Percentiles rank a stretch among this genome's conserved stretches.
phyloP scores from a whole-genome alignment of 441 rosid genomes.

The Pelargonium myrrhifolium region DNA sequence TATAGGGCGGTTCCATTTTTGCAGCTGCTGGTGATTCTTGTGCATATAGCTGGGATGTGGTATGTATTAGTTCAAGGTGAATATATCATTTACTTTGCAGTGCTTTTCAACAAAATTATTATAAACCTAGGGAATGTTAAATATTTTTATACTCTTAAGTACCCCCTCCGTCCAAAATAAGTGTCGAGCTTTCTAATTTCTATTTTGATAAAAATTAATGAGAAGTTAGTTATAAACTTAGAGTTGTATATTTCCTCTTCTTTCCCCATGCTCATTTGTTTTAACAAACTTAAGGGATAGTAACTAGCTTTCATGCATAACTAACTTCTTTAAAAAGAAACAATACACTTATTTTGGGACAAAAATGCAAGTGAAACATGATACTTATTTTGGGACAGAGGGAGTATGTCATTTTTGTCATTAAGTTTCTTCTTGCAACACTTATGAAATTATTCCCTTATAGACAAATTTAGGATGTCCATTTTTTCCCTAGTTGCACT shows the following conservation, averaged over 20 bases:
- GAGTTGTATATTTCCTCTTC: too few relatives aligned
- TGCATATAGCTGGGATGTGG: conserved; percentile 97
- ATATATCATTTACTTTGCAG: conserved; percentile 6
- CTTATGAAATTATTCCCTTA: conserved; percentile 6
- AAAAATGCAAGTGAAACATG: not conserved
- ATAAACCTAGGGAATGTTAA: not conserved
- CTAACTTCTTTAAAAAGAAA: not conserved
- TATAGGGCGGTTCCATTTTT: conserved; percentile 63
- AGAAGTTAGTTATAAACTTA: too few relatives aligned
- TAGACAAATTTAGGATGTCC: conserved; percentile 5
- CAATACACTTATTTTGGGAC: not conserved
- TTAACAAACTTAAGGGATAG: too few relatives aligned
- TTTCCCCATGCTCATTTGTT: too few relatives aligned
- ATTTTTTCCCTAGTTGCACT: conserved; percentile 14
- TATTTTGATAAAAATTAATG: too few relatives aligned
- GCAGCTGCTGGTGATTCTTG: conserved; percentile 88
- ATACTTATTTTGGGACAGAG: not conserved
- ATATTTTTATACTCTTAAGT: not conserved
- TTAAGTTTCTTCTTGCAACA: conserved; percentile 11
- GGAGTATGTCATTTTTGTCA: conserved; percentile 2
- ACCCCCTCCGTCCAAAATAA: not conserved
- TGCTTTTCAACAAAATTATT: not conserved
- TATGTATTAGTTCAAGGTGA: conserved; percentile 40
- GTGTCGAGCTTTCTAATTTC: not conserved
- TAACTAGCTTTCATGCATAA: too few relatives aligned